phyloP scores from a whole-genome alignment of 2,329 filamentous ascomycete genomes.

The Penicillium corylophilum region DNA sequence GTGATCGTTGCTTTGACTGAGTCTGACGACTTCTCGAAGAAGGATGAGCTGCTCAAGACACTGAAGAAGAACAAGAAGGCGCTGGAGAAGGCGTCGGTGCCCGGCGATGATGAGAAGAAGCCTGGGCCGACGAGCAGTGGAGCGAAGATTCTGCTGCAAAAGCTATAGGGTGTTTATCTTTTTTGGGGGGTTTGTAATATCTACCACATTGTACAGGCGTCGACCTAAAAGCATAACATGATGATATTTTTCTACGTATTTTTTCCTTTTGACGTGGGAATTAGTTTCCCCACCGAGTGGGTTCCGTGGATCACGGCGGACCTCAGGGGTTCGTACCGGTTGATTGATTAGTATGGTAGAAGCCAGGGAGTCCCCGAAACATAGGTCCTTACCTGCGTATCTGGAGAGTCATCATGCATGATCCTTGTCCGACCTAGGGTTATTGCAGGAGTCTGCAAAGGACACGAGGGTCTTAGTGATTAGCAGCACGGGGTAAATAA shows the following conservation, averaged over 20 bases:
- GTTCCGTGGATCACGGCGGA: slow-evolving; percentile 8
- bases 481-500: not conserved
- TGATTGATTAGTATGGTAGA: not conserved
- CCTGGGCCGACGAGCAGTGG: slow-evolving; percentile 47
- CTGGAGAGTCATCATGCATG: not conserved
- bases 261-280: not conserved
- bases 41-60: slow-evolving; percentile 64
- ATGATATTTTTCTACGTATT: not conserved
- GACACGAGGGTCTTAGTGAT: not conserved
- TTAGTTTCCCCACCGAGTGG: slow-evolving; percentile 17
- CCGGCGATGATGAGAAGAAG: slow-evolving; percentile 50
- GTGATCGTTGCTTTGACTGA: slow-evolving; percentile 81
- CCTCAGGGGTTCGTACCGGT: slow-evolving; percentile 25
- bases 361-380: not conserved
- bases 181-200: slow-evolving; percentile 2
- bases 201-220: not conserved
- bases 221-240: slow-evolving; percentile 4
- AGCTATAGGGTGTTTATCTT: slow-evolving; percentile 24
- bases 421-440: not conserved
- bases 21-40: slow-evolving; percentile 66
- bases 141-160: slow-evolving; percentile 40
- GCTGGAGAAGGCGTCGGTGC: slow-evolving; percentile 60
- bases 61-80: slow-evolving; percentile 72
- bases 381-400: not conserved
- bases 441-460: not conserved